phyloP scores from a whole-genome alignment of 148 eudicot species.

The Nyssa sinensis region DNA sequence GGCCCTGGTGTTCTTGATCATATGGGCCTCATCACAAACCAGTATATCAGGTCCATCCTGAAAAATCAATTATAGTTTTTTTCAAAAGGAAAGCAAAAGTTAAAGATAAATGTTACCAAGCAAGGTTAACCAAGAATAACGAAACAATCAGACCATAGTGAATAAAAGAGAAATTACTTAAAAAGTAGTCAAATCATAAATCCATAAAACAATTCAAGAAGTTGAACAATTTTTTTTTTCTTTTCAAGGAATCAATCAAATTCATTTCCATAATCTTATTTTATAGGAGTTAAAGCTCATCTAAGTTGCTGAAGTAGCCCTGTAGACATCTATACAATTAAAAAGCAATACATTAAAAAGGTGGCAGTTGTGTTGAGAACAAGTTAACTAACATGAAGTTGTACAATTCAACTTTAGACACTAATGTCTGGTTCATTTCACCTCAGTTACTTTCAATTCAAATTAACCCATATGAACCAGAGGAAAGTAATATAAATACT shows the following conservation, averaged over 20 bases:
- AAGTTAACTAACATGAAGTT: neutral
- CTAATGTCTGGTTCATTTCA: neutral
- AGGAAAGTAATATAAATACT: neutral
- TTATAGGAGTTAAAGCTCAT: neutral
- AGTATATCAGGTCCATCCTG: constrained; percentile 99
- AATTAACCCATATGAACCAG: neutral
- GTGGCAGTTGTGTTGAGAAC: neutral
- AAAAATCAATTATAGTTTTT: constrained; percentile 15
- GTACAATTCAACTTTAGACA: neutral
- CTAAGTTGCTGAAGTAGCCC: neutral
- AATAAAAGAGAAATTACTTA: neutral
- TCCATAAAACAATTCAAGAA: neutral
- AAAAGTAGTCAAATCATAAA: neutral
- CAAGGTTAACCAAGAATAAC: neutral
- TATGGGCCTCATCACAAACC: constrained; percentile 99
- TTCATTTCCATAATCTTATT: no score
- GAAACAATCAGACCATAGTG: neutral
- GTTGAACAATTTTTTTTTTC: no score
- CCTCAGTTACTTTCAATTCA: neutral
- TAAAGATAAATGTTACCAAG: neutral
- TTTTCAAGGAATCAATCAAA: no score
- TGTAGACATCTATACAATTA: neutral
- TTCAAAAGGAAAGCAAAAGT: neutral
- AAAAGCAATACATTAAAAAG: neutral
- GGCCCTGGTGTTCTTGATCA: constrained; percentile 86